Evolutionary conservation across 2,329 filamentous ascomycete species (phyloP), one percentile per base, ranked within the genome.

Genomic region (Alternaria ethzedia): DNA sequence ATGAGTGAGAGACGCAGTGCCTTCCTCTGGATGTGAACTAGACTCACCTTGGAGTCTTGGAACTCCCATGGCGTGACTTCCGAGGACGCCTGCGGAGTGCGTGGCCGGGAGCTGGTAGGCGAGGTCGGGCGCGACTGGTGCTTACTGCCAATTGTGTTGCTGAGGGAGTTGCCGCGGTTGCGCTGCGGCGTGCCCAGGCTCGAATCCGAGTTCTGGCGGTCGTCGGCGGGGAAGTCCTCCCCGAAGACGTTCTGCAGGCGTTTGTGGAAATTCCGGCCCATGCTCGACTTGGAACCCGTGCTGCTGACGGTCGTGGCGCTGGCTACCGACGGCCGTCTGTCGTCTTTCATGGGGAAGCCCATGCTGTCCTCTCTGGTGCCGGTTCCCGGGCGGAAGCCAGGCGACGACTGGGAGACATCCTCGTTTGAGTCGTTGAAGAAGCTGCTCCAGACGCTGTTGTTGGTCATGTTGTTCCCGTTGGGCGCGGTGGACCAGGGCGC

Each of bases 31-130:
- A 13, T 11, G 23, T 17, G 44, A 12, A 43, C 7, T 23, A 57
- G 51, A 73, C 89, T 84, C 80, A 92, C 90, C 83, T 92, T 88
- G 69, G 87, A 87, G 77, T 96, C 93, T 81, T 98, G 96, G 78
- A 96, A 98, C 66, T 97, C 86, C 86, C 97, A 99, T n/a, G 96
- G 96, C 43, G 97, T 96, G 61, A 99, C 94, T 81, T 98, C 95
- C 75, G 93, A 96, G 12, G 92, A 93, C 45, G 92, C 92, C 55
- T 94, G 86, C 12, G 94, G 94, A n/a, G 93, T 97, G 71, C 91
- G 87, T 51, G 94, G 93, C 70, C 93, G 87, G 26, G 91, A 94
- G 30, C 88, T 89, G 56, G 88, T 87, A 44, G 93, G 93, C 57
- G 94, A 96, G 49, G 86, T 86, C 67, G 94, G 80, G 57, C 82